Conservation (phyloP, 2,329 filamentous ascomycete genomes). For the Beauveria scarabaeidicola region DNA sequence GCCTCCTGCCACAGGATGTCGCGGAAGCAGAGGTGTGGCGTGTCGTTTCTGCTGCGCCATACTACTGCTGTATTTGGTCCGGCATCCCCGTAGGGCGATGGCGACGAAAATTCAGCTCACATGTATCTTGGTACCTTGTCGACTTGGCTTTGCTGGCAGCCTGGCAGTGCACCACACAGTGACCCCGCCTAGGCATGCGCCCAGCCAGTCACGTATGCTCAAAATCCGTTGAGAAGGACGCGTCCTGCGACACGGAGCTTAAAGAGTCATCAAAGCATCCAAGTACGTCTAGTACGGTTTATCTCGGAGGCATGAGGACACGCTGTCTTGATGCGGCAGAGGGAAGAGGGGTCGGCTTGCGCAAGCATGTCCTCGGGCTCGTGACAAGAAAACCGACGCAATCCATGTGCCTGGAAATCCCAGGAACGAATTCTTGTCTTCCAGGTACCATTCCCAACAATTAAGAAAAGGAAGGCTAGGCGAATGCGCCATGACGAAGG, state of each 20-base stretch:
- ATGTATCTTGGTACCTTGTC: neutral
- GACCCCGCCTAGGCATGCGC: neutral
- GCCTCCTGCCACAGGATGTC: no score
- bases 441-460: slow-evolving; percentile 7
- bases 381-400: neutral
- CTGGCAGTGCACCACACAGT: neutral
- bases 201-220: neutral
- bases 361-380: neutral
- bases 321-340: neutral
- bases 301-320: neutral
- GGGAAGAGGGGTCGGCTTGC: neutral
- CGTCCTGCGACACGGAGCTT: neutral
- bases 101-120: neutral
- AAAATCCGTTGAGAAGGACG: slow-evolving; percentile 8
- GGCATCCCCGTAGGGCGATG: no score
- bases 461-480: neutral
- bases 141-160: no score
- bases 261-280: neutral
- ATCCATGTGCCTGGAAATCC: neutral
- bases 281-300: neutral
- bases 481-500: neutral
- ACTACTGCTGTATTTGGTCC: no score
- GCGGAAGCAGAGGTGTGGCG: no score
- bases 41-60: no score
- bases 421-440: neutral